Conservation (phyloP, 305 asterid species). For the Fraxinus sp. region DNA sequence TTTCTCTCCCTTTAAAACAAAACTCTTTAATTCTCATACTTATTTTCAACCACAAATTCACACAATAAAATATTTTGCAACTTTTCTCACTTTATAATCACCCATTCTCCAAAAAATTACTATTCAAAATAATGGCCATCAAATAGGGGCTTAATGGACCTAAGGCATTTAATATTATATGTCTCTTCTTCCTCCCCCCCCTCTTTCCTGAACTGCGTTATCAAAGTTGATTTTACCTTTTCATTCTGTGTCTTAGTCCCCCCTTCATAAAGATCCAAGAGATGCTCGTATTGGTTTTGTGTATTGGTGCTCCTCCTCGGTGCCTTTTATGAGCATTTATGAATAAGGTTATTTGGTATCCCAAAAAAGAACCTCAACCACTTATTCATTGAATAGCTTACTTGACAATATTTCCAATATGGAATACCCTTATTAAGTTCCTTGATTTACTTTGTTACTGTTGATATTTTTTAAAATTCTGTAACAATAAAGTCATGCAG, state of each 20-base stretch:
- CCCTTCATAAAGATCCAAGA: neutral
- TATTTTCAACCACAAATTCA: too few species aligned
- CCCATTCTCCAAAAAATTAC: too few species aligned
- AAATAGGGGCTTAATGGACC: neutral
- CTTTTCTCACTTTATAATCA: too few species aligned
- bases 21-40: too few species aligned
- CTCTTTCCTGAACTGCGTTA: neutral
- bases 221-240: neutral
- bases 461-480: neutral
- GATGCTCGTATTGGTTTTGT: neutral
- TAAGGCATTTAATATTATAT: neutral
- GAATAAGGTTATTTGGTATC: neutral
- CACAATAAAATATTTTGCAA: too few species aligned
- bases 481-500: neutral
- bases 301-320: neutral
- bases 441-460: neutral
- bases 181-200: neutral
- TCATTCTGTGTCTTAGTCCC: neutral
- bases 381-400: neutral
- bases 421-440: neutral
- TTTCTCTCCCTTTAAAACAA: neutral
- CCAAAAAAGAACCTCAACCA: neutral
- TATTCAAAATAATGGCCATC: too few species aligned
- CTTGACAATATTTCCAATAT: neutral
- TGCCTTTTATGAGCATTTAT: neutral